Percentiles rank a stretch among this genome's conserved stretches.
phyloP scores from a whole-genome alignment of 23 red algal species.

The Agarophyton chilense region DNA sequence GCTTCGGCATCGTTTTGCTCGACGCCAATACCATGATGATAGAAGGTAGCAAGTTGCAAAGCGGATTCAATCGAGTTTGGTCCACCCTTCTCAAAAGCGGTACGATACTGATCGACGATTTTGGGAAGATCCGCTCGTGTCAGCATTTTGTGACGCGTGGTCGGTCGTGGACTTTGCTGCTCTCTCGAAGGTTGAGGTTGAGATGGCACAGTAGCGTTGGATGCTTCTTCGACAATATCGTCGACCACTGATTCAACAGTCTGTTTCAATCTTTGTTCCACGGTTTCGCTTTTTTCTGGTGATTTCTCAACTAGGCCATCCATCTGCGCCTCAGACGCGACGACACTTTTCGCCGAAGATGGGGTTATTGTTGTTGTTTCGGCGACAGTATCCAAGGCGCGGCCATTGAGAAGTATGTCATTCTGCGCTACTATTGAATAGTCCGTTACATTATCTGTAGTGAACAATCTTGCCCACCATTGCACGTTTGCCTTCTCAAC shows the following conservation, averaged over 20 bases:
- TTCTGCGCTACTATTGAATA: slow-evolving; percentile 43
- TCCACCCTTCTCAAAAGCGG: slow-evolving; percentile 24
- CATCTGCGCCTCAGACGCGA: not conserved
- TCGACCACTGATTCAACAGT: slow-evolving; percentile 23
- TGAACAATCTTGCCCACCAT: slow-evolving; percentile 65
- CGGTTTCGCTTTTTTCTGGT: not conserved
- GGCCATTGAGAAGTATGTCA: not conserved
- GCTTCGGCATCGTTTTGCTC: slow-evolving; percentile 46
- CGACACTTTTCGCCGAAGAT: not conserved
- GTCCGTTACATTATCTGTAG: slow-evolving; percentile 36
- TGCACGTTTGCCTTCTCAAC: slow-evolving; percentile 57
- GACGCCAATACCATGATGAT: slow-evolving; percentile 59
- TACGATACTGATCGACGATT: slow-evolving; percentile 39
- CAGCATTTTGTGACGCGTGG: not conserved
- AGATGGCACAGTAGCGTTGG: not conserved
- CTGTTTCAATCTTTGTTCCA: not conserved
- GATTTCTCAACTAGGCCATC: not conserved
- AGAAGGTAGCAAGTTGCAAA: slow-evolving; percentile 66
- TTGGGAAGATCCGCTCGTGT: slow-evolving; percentile 30
- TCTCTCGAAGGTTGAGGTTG: not conserved
- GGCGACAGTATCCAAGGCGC: not conserved
- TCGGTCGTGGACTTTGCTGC: not conserved
- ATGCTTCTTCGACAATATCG: not conserved
- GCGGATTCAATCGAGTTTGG: slow-evolving; percentile 30
- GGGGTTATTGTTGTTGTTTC: not conserved